Evolutionary conservation across 1,284 basidiomycete species (phyloP).

Genomic region (Leccinum subspadiceum): DNA sequence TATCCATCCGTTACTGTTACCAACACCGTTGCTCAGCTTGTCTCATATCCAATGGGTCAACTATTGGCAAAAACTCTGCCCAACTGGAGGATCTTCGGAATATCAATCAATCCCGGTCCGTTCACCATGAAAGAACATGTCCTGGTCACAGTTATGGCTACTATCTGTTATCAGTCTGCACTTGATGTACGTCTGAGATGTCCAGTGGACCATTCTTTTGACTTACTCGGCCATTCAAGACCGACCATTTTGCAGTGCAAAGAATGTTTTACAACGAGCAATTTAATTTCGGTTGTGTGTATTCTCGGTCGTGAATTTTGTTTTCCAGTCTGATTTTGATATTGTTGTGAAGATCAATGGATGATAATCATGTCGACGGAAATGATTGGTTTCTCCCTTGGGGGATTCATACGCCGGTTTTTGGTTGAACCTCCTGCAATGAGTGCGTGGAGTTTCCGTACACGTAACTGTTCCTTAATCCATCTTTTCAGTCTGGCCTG

Average conservation of each 20-base stretch:
- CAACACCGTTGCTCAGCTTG: slow-evolving; percentile 65
- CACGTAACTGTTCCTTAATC: slow-evolving; percentile 4
- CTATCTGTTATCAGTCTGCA: slow-evolving; percentile 53
- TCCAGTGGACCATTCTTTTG: background rate
- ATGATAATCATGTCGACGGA: slow-evolving; percentile 84
- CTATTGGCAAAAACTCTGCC: slow-evolving; percentile 56
- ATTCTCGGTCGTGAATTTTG: background rate
- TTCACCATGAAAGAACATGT: slow-evolving; percentile 75
- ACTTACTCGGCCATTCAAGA: slow-evolving; percentile 13
- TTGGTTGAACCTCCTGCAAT: slow-evolving; percentile 87
- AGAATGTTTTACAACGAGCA: slow-evolving; percentile 65
- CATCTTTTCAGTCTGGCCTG: slow-evolving; percentile 70
- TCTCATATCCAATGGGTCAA: slow-evolving; percentile 64
- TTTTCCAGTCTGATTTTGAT: slow-evolving; percentile 14
- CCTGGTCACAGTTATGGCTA: slow-evolving; percentile 76
- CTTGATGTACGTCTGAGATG: slow-evolving; percentile 24
- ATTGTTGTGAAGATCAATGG: slow-evolving; percentile 67
- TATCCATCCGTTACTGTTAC: slow-evolving; percentile 54
- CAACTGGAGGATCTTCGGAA: slow-evolving; percentile 54
- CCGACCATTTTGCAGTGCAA: slow-evolving; percentile 71
- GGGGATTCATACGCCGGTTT: slow-evolving; percentile 77
- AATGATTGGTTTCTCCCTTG: slow-evolving; percentile 84
- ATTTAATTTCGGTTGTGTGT: slow-evolving; percentile 59
- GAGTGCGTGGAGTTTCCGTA: slow-evolving; percentile 44
- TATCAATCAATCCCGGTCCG: slow-evolving; percentile 64